Conservation (phyloP, 352 stramenopile species). For the Phytophthora ohioensis region DNA sequence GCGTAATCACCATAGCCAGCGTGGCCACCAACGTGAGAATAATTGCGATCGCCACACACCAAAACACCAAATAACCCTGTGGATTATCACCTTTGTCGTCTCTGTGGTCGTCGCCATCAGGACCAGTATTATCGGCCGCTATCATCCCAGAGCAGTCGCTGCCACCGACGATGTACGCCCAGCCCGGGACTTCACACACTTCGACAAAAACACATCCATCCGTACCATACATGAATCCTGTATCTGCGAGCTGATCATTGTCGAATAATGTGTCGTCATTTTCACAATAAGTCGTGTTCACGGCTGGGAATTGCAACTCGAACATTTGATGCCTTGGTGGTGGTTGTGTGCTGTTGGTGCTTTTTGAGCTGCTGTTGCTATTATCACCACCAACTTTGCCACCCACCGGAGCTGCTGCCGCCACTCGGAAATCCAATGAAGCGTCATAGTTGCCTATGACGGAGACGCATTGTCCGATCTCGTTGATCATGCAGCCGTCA, state of each 20-base stretch:
- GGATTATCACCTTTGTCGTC: conserved; percentile 6
- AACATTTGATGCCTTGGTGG: not conserved
- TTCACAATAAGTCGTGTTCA: conserved; percentile 58
- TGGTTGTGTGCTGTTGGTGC: not conserved
- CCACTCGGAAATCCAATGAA: conserved; percentile 39
- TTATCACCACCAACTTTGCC: not conserved
- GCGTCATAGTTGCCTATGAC: conserved; percentile 34
- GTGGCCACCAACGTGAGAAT: conserved; percentile 35
- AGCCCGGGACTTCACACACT: conserved; percentile 36
- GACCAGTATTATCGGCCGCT: not conserved
- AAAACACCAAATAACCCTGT: conserved; percentile 35
- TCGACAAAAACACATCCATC: conserved; percentile 44
- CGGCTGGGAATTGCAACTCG: conserved; percentile 36
- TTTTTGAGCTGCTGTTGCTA: conserved; percentile 6
- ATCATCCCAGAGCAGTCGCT: conserved; percentile 27
- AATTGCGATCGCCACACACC: conserved; percentile 34
- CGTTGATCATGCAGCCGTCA: conserved; percentile 42
- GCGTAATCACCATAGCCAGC: conserved; percentile 30
- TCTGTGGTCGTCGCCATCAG: not conserved
- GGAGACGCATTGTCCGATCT: conserved; percentile 37
- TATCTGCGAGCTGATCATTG: conserved; percentile 4
- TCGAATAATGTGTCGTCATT: conserved; percentile 26
- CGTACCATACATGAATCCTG: conserved; percentile 34
- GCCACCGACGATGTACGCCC: conserved; percentile 33
- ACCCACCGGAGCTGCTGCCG: conserved; percentile 4